phyloP scores from a whole-genome alignment of 164 flowering plant genomes.

The Protea cynaroides region DNA sequence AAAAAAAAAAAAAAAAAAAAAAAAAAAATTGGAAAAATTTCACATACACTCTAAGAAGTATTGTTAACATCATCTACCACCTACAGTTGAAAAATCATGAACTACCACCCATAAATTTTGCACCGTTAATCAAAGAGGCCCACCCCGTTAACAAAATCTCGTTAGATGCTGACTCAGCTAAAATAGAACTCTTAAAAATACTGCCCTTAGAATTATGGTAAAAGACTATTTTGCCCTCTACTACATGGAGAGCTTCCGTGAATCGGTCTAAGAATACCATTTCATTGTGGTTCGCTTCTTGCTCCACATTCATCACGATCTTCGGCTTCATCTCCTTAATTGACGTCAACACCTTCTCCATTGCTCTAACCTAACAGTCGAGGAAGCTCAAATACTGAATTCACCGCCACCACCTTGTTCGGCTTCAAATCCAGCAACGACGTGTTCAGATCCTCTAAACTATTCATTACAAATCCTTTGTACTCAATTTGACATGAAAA shows the following conservation, averaged over 20 bases:
- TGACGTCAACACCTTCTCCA: slow-evolving; percentile 51
- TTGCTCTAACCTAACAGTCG: slow-evolving; percentile 40
- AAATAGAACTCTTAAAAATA: too few relatives aligned
- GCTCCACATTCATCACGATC: slow-evolving; percentile 69
- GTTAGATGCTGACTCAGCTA: too few relatives aligned
- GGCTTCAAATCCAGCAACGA: slow-evolving; percentile 40
- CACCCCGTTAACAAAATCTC: too few relatives aligned
- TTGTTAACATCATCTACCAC: too few relatives aligned
- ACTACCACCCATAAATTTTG: too few relatives aligned
- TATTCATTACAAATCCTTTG: slow-evolving; percentile 41
- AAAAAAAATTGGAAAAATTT: too few relatives aligned
- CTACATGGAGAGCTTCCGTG: slow-evolving; percentile 56
- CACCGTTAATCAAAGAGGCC: too few relatives aligned
- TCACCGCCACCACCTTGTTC: slow-evolving; percentile 56
- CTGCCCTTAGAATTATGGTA: too few relatives aligned
- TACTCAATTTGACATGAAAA: slow-evolving; percentile 52
- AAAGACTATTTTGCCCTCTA: too few relatives aligned
- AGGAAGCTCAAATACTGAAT: slow-evolving; percentile 70
- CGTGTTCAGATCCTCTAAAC: slow-evolving; percentile 57
- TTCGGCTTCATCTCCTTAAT: slow-evolving; percentile 50
- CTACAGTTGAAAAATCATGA: too few relatives aligned
- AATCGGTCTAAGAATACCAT: slow-evolving; percentile 64
- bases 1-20: too few relatives aligned
- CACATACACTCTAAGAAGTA: too few relatives aligned
- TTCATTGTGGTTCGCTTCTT: slow-evolving; percentile 75